Evolutionary conservation across 202 grass and related monocot genomes (phyloP), one percentile per base, ranked within the genome.

Genomic region (Dendrocalamus latiflorus): DNA sequence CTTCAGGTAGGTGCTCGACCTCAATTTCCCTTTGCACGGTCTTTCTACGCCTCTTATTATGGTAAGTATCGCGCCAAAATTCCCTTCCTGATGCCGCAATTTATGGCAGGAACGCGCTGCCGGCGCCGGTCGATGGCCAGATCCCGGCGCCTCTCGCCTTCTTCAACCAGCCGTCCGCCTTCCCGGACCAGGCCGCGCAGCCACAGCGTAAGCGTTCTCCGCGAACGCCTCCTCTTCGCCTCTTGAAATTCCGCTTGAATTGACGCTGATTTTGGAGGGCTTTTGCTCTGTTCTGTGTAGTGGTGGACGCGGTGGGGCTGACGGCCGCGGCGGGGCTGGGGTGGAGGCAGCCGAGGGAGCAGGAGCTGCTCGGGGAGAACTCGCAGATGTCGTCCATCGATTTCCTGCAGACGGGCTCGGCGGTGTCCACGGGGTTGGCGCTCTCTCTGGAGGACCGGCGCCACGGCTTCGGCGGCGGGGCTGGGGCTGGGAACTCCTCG

Each of bases 321-420:
- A n/a, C n/a, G n/a, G n/a, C n/a, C 59, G 87, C 88, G 53, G 75
- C 90, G 60, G 95, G 95, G 55, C 84, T 82, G 1, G 89, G 90
- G 13, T 89, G 92, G 87, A 93, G 88, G 91, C 85, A 92, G 75
- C 91, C 91, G 41, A 93, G 94, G 82, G 95, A 98, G 86, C 94
- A 97, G 86, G 95, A 98, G 57, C 75, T 98, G 44, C 77, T 95
- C 13, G 92, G 90, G 42, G 96, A 98, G 87, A 98, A 98, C 91
- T 98, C 96, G 48, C 96, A 98, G 90, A 95, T 98, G 79, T 91
- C 96, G 57, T 98, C 96, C 66, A 93, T 98, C 55, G 96, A 98
- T 86, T 95, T 98, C 84, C 86, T 98, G 50, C 96, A 95, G 58
- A 92, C 96, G 8, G 96, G 96, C 47, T 95, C 95, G 2, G 93